Base-by-base conservation (phyloP, 345 rosid genomes). In the Lepidium sativum region DNA sequence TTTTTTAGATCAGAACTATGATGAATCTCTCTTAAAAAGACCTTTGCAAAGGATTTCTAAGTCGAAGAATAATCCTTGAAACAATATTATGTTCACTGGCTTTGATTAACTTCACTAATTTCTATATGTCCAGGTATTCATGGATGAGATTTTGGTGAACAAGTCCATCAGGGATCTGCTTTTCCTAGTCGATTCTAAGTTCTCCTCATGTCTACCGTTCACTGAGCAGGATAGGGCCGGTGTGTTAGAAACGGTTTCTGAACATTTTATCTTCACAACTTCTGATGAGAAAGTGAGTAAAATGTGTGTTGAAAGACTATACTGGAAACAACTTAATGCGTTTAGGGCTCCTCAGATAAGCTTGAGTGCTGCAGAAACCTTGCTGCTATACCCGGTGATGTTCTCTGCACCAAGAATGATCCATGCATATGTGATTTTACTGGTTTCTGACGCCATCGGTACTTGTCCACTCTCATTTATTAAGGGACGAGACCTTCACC, bases 121-220 rank as follows among this genome's bases (percentile, higher is more conserved):
- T 51, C 45, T 48, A 29, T n/a, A n/a, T 67, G 54, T 71, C 50
- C 78, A 91, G 96, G 96, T 85, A 17, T 82, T 85, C 77, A 80
- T 86, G 13, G 89, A 89, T 69, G 97, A 83, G 80, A 82, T 92
- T 65, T 61, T 89, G 84, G 66, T 74, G 69, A 84, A 81, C 72
- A 78, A 74, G 62, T 51, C 77, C 43, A 34, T 81, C 63, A 81
- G 82, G 55, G 66, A 77, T 60, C 73, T 68, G 59, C 64, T 89
- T 50, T 69, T 65, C 73, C 63, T 72, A 49, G 78, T 74, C 23
- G 87, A 86, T 76, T 82, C 84, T 68, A 39, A 67, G 11, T 75
- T n/a, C n/a, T n/a, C 77, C 54, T 20, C 73, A 18, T 74, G 72
- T 73, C 79, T 75, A 73, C 62, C 58, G 74, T 71, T 86, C 45